Evolutionary conservation across 495 filamentous ascomycete genomes (phyloP), one percentile per base, ranked within the genome.

Genomic region (Niebla homalea): DNA sequence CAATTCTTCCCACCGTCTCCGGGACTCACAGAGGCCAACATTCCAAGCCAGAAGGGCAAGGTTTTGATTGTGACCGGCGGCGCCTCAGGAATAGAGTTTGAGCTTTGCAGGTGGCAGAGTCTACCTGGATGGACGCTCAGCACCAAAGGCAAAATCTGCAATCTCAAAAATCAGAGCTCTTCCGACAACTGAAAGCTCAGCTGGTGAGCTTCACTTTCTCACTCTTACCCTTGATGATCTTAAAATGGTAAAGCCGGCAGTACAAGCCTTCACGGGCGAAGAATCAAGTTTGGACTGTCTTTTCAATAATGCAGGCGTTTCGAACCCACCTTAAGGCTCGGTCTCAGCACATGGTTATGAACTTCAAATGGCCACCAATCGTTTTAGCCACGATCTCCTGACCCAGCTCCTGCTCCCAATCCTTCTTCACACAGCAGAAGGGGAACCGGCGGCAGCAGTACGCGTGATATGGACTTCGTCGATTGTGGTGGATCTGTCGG

Each of bases 301-400:
- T 0, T 78, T 64, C 54, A 78, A 78, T 53, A 78, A 80, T 52
- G 75, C 77, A 0, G 77, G 76, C 6, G 60, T 79, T 20, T 60
- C 61, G 20, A 42, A 59, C 6, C 62, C 67, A 0, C 62, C 65
- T 0, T 15, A 8, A 1, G 67, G 62, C 8, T 60, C 52, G 8
- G 42, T 53, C 8, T 60, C 68, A 2, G 46, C 49, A 8, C 68
- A 71, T 37, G 68, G 67, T 21, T 46, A 64, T 19, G 67, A 69
- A 10, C 57, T 68, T 3, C 66, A 70, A 46, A 42, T 70, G 14
- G 68, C 56, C 0, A 67, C 62, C 1, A 69, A 70, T 51, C 62
- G 59, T 43, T 58, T 71, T 5, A 67, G 66, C 6, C 66, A 58
- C 0, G 57, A 57, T 36, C 50, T 69, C 4, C 51, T 69, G 12